Evolutionary conservation across 2,329 filamentous ascomycete species (phyloP), one percentile per base, ranked within the genome.

Genomic region (Hypoxylon sp.): DNA sequence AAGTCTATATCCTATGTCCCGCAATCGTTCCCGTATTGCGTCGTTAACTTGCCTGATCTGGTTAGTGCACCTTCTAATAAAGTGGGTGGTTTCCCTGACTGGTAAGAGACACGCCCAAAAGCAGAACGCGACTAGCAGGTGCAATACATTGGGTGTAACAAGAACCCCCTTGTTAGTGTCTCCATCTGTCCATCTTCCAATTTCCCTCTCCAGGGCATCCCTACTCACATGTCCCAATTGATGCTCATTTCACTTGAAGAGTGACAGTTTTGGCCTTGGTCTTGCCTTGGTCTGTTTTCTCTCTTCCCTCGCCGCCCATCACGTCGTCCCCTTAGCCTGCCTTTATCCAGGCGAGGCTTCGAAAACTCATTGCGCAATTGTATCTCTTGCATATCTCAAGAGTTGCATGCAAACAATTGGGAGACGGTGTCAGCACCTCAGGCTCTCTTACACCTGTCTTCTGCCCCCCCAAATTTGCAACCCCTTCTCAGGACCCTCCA

Each of bases 141-240:
- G 29, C 43, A 52, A 45, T 63, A 60, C 55, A 41, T 43, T 55
- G 34, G 41, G 65, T 58, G 53, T 54, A 54, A 63, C 56, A 60
- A 55, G 53, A 57, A 21, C 48, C 69, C 69, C 69, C 69, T 65
- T 63, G 69, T 52, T 57, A 57, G 57, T 47, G 69, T 68, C 69
- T 57, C 69, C 69, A 71, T 70, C 60, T 43, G 65, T 47, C 52
- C 67, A 68, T 66, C 62, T 70, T 70, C 65, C 65, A 71, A 71
- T 71, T 71, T 71, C 69, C 69, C 69, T 60, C 52, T 51, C 66
- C 60, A 68, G 67, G 62, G 45, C 46, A 69, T 68, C 65, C 69
- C 65, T 68, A 66, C 59, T 48, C 58, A 48, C 58, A 51, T 27
- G 34, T 53, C 66, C 66, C 52, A 66, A 66, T 61, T 53, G 59